phyloP scores from a whole-genome alignment of 495 filamentous ascomycete genomes.

The Friedmanniomyces endolithicus region DNA sequence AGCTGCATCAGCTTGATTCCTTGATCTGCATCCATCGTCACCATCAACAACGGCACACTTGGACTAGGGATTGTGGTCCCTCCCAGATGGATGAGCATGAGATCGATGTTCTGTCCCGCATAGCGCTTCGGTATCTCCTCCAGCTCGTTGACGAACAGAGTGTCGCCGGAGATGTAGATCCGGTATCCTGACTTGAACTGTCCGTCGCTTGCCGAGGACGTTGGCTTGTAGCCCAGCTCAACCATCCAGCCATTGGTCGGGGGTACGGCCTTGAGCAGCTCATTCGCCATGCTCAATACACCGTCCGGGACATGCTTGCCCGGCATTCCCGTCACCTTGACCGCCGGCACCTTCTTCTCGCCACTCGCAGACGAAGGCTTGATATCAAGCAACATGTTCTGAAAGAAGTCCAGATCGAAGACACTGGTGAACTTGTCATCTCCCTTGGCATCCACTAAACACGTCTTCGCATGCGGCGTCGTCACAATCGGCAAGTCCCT shows the following conservation, averaged over 20 bases:
- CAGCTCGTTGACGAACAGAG: conserved; percentile 52
- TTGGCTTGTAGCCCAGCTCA: conserved; percentile 42
- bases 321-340: conserved; percentile 55
- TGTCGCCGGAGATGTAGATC: conserved; percentile 66
- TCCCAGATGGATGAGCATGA: conserved; percentile 57
- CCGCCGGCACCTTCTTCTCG: conserved; percentile 23
- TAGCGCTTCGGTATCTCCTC: conserved; percentile 45
- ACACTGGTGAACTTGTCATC: conserved; percentile 44
- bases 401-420: conserved; percentile 42
- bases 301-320: conserved; percentile 55
- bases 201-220: conserved; percentile 2
- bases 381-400: conserved; percentile 42
- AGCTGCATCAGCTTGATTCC: conserved; percentile 48
- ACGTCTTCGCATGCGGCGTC: conserved; percentile 48
- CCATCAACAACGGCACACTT: conserved; percentile 46
- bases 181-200: conserved; percentile 41
- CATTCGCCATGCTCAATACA: conserved; percentile 39
- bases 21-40: conserved; percentile 61
- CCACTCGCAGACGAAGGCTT: conserved; percentile 25
- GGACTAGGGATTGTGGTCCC: conserved; percentile 53
- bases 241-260: conserved; percentile 65
- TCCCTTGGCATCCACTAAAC: conserved; percentile 32
- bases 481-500: conserved; percentile 52
- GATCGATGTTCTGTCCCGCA: conserved; percentile 42
- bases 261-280: conserved; percentile 50